Percentiles rank a stretch among this genome's conserved stretches.
phyloP scores from a whole-genome alignment of 2,329 filamentous ascomycete species.

The Canariomyces notabilis region DNA sequence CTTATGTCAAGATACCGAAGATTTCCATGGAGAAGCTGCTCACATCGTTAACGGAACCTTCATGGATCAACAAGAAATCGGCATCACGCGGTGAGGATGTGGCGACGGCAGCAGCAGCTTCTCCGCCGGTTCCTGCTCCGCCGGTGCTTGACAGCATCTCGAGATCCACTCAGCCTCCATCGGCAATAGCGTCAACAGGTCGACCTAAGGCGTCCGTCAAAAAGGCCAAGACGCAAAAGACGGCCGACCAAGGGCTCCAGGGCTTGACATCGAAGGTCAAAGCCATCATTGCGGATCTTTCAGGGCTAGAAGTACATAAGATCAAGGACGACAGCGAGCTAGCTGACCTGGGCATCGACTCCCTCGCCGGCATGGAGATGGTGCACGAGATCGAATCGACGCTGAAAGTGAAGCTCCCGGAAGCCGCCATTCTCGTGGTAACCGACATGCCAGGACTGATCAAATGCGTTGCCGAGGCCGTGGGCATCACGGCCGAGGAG shows the following conservation, averaged over 20 bases:
- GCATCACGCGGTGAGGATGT: background rate
- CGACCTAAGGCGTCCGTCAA: background rate
- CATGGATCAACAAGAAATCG: background rate
- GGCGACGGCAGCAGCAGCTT: background rate
- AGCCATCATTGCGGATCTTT: conserved; percentile 26
- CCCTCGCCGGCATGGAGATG: conserved; percentile 46
- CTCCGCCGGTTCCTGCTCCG: too few relatives aligned
- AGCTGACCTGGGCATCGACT: conserved; percentile 45
- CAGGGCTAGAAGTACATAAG: conserved; percentile 34
- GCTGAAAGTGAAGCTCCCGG: conserved; percentile 26
- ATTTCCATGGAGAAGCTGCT: conserved; percentile 29
- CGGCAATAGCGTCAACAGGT: too few relatives aligned
- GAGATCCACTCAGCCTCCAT: too few relatives aligned
- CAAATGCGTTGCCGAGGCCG: too few relatives aligned
- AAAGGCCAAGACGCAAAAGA: too few relatives aligned
- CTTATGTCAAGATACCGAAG: conserved; percentile 28
- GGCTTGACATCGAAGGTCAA: conserved; percentile 13
- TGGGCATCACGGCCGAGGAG: too few relatives aligned
- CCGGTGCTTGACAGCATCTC: too few relatives aligned
- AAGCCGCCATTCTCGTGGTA: background rate
- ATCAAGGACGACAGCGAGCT: conserved; percentile 34
- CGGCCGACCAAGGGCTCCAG: background rate
- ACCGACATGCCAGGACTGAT: too few relatives aligned
- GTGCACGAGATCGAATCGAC: conserved; percentile 35
- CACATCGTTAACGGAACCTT: conserved; percentile 20